Percentiles rank a stretch among this genome's conserved stretches.
Evolutionary conservation across 75 land plant species (phyloP).

Genomic region (Sequoiadendron giganteum): DNA sequence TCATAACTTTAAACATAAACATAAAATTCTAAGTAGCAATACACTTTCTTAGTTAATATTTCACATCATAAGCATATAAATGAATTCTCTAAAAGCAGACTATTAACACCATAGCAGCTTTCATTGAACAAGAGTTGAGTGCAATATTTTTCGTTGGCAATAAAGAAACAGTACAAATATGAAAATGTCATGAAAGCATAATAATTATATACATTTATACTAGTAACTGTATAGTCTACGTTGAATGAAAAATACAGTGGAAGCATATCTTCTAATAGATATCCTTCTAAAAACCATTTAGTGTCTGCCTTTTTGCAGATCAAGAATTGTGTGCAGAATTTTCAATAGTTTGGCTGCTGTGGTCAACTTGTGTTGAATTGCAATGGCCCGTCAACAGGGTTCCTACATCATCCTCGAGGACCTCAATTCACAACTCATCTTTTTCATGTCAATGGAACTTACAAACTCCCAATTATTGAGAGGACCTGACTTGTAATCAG

Average conservation of each 20-base stretch:
- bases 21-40: not conserved
- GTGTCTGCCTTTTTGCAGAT: not conserved
- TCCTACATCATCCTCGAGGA: not conserved
- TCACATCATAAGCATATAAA: not conserved
- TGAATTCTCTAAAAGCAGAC: not conserved
- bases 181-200: not conserved
- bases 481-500: not conserved
- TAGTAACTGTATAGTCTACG: not conserved
- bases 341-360: not conserved
- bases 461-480: not conserved
- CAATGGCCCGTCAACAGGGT: not conserved
- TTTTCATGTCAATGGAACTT: not conserved
- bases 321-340: not conserved
- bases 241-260: not conserved
- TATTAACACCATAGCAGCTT: not conserved
- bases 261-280: not conserved
- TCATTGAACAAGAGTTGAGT: not conserved
- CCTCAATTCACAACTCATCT: not conserved
- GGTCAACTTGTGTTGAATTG: not conserved
- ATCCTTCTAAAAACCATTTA: not conserved
- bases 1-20: not conserved
- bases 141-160: not conserved
- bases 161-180: not conserved
- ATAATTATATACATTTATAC: not conserved
- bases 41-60: not conserved